Conservation (phyloP, 2,329 filamentous ascomycete species). For the Penicillium paneum region DNA sequence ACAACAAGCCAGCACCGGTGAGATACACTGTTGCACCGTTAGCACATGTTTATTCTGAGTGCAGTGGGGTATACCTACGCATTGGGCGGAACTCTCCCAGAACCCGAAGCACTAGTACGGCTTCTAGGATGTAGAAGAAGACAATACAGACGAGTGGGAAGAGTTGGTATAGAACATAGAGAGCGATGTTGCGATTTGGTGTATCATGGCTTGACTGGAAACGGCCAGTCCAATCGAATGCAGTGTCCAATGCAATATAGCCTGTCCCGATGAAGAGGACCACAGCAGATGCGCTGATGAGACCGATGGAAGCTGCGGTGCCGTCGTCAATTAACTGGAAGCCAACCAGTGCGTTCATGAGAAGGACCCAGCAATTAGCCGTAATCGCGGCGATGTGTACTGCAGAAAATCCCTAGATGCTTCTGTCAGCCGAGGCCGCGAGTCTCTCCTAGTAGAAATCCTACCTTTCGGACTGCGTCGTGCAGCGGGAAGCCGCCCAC, state of each 20-base stretch:
- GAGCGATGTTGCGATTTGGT: constrained; percentile 69
- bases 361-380: constrained; percentile 82
- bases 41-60: not conserved
- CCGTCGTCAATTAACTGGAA: constrained; percentile 94
- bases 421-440: constrained; percentile 9
- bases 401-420: constrained; percentile 71
- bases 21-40: constrained; percentile 62
- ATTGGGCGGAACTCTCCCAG: constrained; percentile 90
- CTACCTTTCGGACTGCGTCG: constrained; percentile 62
- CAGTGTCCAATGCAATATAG: constrained; percentile 93
- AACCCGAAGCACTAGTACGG: constrained; percentile 76
- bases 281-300: constrained; percentile 68
- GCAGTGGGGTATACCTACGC: constrained; percentile 50
- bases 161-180: constrained; percentile 93
- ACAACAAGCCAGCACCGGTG: constrained; percentile 68
- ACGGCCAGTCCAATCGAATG: constrained; percentile 75
- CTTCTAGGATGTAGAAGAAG: constrained; percentile 78
- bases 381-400: constrained; percentile 87
- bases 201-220: constrained; percentile 61
- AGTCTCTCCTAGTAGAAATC: constrained; percentile 42
- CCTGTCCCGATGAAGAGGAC: constrained; percentile 83
- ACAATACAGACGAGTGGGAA: constrained; percentile 85
- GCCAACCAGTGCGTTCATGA: constrained; percentile 88
- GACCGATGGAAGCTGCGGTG: constrained; percentile 74
- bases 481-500: constrained; percentile 82